Evolutionary conservation across 2,329 filamentous ascomycete genomes (phyloP), one percentile per base, ranked within the genome.

Genomic region (Cladobotryum protrusum): DNA sequence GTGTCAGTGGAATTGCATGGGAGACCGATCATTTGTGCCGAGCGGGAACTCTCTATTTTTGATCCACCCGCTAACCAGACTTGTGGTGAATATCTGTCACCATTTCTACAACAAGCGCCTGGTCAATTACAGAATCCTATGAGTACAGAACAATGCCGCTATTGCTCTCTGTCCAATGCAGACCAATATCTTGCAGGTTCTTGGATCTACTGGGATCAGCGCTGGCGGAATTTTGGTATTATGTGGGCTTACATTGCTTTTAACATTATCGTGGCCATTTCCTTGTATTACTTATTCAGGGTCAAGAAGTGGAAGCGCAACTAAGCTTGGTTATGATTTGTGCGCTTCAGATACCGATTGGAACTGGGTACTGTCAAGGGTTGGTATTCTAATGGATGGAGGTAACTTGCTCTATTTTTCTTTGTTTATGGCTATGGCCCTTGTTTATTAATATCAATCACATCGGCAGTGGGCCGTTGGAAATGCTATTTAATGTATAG

Each of bases 201-300:
- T 1, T 55, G 64, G 8, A 78, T 84, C 37, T 67, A 63, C 18
- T 84, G 76, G 57, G 59, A 52, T 3, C 73, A 84, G 47, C 61
- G 80, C 3, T 88, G 85, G 84, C 73, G 84, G 50, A 86, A 89
- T 61, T 87, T 82, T 51, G 86, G 85, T 1, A 72, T 89, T 37
- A 69, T 88, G 59, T 88, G 82, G 78, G 81, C 72, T 0, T 89
- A 78, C 57, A 76, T 88, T 36, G 52, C 68, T 0, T 85, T 87
- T 64, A 86, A 88, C 57, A 74, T 86, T 36, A 65, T 67, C 36
- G 68, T 75, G 2, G 82, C 83, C 0, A 69, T 86, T 2, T 54
- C 72, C 11, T 65, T 83, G 1, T 89, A 89, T 65, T 89, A 78
- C 63, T 56, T 81, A 17, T 79, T 83, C 59, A 68, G 82, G 13